These are phyloP conservation scores for Trametes versicolor DNA, from an alignment of 1,284 basidiomycete genomes.

Conservation along the genomic window DNA sequence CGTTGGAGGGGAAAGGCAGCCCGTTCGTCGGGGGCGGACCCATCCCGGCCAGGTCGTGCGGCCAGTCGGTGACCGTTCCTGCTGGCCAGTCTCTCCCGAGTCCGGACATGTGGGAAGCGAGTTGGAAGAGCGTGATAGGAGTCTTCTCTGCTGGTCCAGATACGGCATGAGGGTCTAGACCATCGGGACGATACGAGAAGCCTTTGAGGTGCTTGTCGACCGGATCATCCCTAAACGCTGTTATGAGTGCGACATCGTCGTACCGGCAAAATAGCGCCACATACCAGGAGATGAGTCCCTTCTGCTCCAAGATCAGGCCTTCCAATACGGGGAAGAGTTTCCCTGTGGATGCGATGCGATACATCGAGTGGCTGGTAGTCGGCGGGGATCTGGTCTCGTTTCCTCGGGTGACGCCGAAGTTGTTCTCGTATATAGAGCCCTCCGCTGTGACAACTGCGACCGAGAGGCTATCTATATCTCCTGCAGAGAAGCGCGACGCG, in stretches of 20 bases:
- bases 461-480: slow-evolving; percentile 33
- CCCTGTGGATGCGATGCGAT: slow-evolving; percentile 53
- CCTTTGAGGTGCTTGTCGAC: slow-evolving; percentile 52
- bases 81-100: slow-evolving; percentile 58
- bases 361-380: slow-evolving; percentile 27
- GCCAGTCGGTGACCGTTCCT: slow-evolving; percentile 37
- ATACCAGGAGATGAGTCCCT: slow-evolving; percentile 53
- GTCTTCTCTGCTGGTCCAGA: slow-evolving; percentile 24
- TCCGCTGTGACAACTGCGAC: slow-evolving; percentile 28
- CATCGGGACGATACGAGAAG: slow-evolving; percentile 41
- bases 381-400: slow-evolving; percentile 29
- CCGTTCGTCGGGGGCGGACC: slow-evolving; percentile 36
- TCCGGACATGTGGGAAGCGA: slow-evolving; percentile 59
- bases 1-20: slow-evolving; percentile 43
- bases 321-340: slow-evolving; percentile 59
- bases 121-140: slow-evolving; percentile 55
- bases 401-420: slow-evolving; percentile 30
- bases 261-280: slow-evolving; percentile 5
- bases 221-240: slow-evolving; percentile 50
- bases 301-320: slow-evolving; percentile 55
- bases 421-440: slow-evolving; percentile 24
- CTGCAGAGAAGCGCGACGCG: slow-evolving; percentile 14
- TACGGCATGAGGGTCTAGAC: slow-evolving; percentile 14
- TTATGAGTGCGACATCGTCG: neutral
- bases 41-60: neutral